phyloP scores from a whole-genome alignment of 495 filamentous ascomycete genomes.

The Xylaria curta region DNA sequence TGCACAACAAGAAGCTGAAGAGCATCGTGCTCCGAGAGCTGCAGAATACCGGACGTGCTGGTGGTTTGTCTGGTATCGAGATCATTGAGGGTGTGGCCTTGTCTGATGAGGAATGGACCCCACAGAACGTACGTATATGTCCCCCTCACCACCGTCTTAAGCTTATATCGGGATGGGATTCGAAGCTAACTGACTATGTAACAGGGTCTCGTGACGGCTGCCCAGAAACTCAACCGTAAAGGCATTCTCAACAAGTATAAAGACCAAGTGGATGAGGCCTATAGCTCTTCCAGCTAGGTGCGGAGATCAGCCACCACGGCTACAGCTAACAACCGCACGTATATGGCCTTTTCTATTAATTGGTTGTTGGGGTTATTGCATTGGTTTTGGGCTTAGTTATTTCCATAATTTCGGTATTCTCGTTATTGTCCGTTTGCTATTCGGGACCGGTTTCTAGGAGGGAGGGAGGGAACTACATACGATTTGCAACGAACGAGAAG shows the following conservation, averaged over 20 bases:
- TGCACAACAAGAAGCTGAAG: conserved; percentile 84
- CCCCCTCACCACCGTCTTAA: conserved; percentile 1
- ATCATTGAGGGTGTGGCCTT: conserved; percentile 92
- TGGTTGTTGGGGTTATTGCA: not conserved
- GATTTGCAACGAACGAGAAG: conserved; percentile 8
- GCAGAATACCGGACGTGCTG: conserved; percentile 73
- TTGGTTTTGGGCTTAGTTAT: not conserved
- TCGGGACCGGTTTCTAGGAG: not conserved
- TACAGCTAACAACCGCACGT: not conserved
- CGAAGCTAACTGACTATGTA: conserved; percentile 42
- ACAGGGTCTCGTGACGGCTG: conserved; percentile 72
- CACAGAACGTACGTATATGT: conserved; percentile 79
- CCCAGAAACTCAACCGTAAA: conserved; percentile 79
- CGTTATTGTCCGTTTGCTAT: not conserved
- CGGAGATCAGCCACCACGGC: not conserved
- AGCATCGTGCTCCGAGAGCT: conserved; percentile 80
- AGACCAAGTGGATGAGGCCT: conserved; percentile 68
- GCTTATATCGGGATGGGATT: conserved; percentile 11
- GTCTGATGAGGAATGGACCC: conserved; percentile 96
- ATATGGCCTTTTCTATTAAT: conserved; percentile 1
- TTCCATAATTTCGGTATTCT: not conserved
- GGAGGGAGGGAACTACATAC: not conserved
- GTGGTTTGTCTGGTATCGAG: conserved; percentile 84
- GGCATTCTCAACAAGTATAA: conserved; percentile 69
- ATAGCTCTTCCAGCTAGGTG: conserved; percentile 46